Base-by-base conservation (phyloP, 495 filamentous ascomycete genomes). In the Neurospora africana region DNA sequence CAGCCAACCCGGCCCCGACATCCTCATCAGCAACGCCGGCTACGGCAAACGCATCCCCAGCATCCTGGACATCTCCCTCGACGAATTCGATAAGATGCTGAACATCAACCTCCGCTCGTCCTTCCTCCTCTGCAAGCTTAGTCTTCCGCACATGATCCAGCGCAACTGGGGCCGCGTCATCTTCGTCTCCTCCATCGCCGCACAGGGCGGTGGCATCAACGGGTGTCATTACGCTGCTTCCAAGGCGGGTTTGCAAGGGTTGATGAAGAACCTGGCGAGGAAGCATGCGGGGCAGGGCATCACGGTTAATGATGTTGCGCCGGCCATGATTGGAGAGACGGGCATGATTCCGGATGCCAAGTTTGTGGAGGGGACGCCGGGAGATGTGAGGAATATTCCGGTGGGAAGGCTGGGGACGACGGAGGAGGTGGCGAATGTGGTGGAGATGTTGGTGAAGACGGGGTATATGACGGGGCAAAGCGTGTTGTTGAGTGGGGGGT, bases 291-390 rank as follows among this genome's bases (percentile, higher is more conserved):
- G 85, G 74, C 82, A 84, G 72, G 89, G 89, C 38, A 90, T 93
- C 74, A 92, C 90, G 30, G 88, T 91, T 44, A 93, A 93, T 70
- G 90, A 91, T 76, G 89, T 93, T 3, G 89, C 91, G 17, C 91
- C 91, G 0, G 91, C 90, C 11, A 89, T 93, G 88, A 92, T 93
- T 72, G 88, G 89, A 11, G 87, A 89, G 7, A 91, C 89, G 19
- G 85, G 87, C 0, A 89, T 91, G 88, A 85, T 91, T 69, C 89
- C 89, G 3, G 86, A 87, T 44, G 83, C 82, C 15, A 83, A 87
- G 70, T 81, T 82, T 23, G 84, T 87, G 11, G 75, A 82, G 70
- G 79, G 79, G 7, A 78, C 81, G 38, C 83, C 86, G 3, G 86
- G 87, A 19, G 85, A 86, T 65, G 86, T 85, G 17, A 77, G 61